Base-by-base conservation (phyloP, 805 yeast species). In the Cephaloascus albidus region DNA sequence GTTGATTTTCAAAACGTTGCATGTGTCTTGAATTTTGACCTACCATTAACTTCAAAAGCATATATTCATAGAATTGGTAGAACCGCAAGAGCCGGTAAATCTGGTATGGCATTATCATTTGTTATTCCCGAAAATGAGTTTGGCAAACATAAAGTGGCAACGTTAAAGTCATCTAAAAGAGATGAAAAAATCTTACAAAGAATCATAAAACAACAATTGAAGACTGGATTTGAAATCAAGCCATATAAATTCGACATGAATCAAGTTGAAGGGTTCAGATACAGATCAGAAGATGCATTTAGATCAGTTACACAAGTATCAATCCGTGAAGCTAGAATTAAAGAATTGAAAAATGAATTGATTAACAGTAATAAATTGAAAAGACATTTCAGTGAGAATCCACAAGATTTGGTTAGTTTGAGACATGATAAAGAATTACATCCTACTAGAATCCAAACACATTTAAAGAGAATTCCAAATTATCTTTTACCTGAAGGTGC, bases 1-100 rank as follows among this genome's bases (percentile, higher is more conserved):
- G 94, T 93, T 32, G 98, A 93, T 62, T 93, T 93, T 70, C 81
- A 76, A 51, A 90, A 93, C 52, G 97, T 93, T 43, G 93, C 97
- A 6, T 93, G 97, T 65, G 98, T 93, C 5, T 67, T 93, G 47
- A 93, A 93, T 61, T 93, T 93, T 58, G 98, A 93, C 57, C 67
- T 93, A 50, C 98, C 98, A 33, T 74, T 85, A 3, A 79, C 94
- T 8, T 81, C 97, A 4, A 84, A 82, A 55, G 77, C 95, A 3
- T 93, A 93, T 55, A 81, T 87, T 23, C 98, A 93, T 60, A 76
- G 98, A 56, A 76, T 93, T 30, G 98, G 98, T 38, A 79, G 98
- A 67, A 93, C 98, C 3, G 98, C 98, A 4, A 79, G 98, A 63
- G 97, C 96, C 5, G 96, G 96, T 39, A 88, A 86, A 55, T 72